A percentile compares a stretch with the other conserved stretches of the same genome.
phyloP scores from a whole-genome alignment of 116 monocot genomes.

The Zostera marina region DNA sequence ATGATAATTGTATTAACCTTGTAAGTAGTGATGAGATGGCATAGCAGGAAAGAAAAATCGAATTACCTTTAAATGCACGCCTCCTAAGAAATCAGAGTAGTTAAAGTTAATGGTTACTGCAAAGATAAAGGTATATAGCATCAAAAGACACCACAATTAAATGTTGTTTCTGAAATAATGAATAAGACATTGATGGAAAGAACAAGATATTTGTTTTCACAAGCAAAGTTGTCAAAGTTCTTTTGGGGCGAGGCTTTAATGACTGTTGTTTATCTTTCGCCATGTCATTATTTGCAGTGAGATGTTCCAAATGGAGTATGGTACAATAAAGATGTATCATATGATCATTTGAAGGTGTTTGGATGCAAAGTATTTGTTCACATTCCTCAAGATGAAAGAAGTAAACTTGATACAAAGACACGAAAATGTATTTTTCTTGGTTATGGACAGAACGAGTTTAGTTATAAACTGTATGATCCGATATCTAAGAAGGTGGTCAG shows the following conservation, averaged over 20 bases:
- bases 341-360: constrained; percentile 11
- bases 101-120: constrained; percentile 1
- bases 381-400: constrained; percentile 8
- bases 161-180: constrained; percentile 3
- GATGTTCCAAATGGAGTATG: constrained; percentile 9
- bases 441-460: constrained; percentile 8
- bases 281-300: constrained; percentile 1
- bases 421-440: constrained; percentile 7
- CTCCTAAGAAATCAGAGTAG: neutral
- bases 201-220: neutral
- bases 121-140: neutral
- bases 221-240: neutral
- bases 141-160: constrained; percentile 6
- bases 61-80: constrained; percentile 1
- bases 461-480: constrained; percentile 8
- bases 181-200: constrained; percentile 1
- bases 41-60: neutral
- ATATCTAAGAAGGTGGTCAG: constrained; percentile 1
- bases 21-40: neutral
- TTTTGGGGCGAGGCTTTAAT: constrained; percentile 5
- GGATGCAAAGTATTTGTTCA: constrained; percentile 17
- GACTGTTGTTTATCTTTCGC: neutral
- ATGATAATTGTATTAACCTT: neutral
- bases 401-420: constrained; percentile 9
- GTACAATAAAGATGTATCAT: constrained; percentile 9